Evolutionary conservation across 768 basidiomycete genomes (phyloP).

Genomic region (Russula brevipes): DNA sequence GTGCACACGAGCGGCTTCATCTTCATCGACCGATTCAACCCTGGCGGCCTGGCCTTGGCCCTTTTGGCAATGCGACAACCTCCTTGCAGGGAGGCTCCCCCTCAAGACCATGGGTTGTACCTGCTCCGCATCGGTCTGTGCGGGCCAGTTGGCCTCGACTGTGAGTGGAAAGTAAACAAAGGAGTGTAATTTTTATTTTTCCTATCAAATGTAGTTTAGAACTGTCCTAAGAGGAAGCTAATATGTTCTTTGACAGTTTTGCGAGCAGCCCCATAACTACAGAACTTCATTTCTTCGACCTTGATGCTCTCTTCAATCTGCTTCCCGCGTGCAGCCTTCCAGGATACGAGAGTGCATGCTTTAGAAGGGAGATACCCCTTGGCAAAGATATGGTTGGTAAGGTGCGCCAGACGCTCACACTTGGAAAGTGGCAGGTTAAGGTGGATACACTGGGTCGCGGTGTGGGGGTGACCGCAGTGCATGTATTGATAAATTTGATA

Average conservation of each 20-base stretch:
- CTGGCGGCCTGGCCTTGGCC: too few species aligned
- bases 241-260: not conserved
- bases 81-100: too few species aligned
- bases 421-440: conserved; percentile 32
- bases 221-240: not conserved
- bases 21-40: too few species aligned
- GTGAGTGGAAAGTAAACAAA: not conserved
- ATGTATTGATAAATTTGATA: conserved; percentile 41
- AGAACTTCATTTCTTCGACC: conserved; percentile 25
- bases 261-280: too few species aligned
- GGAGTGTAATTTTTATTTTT: not conserved
- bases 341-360: conserved; percentile 38
- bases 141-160: too few species aligned
- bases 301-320: conserved; percentile 31
- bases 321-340: conserved; percentile 38
- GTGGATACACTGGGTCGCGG: conserved; percentile 42
- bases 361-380: conserved; percentile 37
- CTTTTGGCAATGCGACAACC: too few species aligned
- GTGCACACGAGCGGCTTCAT: too few species aligned
- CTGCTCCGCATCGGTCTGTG: too few species aligned
- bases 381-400: conserved; percentile 45
- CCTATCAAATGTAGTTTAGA: too few species aligned
- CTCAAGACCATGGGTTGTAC: too few species aligned
- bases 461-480: conserved; percentile 31
- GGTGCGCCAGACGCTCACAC: conserved; percentile 40